These are phyloP conservation scores for Trichopus zeylanicus DNA, from an alignment of 116 monocot species.

Conservation along the genomic window DNA sequence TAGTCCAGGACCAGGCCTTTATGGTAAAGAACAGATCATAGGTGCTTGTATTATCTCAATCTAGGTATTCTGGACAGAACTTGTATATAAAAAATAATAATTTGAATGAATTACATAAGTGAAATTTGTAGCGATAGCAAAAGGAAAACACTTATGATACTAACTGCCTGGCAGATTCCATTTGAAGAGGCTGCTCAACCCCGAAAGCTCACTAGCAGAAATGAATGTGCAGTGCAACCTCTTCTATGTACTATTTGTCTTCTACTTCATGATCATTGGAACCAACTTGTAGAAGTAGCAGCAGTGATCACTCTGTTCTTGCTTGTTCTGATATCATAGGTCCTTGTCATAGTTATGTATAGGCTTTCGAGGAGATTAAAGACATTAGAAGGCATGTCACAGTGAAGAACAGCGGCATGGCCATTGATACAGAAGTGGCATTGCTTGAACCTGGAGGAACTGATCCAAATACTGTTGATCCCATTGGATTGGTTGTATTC, in stretches of 20 bases:
- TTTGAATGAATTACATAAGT: not conserved
- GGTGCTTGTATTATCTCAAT: too few species aligned
- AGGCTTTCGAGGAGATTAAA: constrained; percentile 8
- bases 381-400: constrained; percentile 14
- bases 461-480: constrained; percentile 43
- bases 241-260: not conserved
- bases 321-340: not conserved
- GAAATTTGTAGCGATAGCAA: not conserved
- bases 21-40: too few species aligned
- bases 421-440: not conserved
- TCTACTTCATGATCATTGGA: not conserved
- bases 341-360: not conserved
- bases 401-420: constrained; percentile 2
- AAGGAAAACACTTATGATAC: constrained; percentile 1
- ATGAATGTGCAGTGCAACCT: not conserved
- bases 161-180: not conserved
- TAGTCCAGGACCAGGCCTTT: too few species aligned
- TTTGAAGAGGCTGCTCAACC: not conserved
- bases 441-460: constrained; percentile 20
- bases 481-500: constrained; percentile 41
- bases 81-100: not conserved
- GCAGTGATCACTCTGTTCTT: not conserved
- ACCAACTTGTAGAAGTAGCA: not conserved
- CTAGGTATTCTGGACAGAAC: too few species aligned
- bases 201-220: not conserved